These are phyloP conservation scores for Aspergillus asperescens DNA, from an alignment of 495 filamentous ascomycete species.

Conservation along the genomic window DNA sequence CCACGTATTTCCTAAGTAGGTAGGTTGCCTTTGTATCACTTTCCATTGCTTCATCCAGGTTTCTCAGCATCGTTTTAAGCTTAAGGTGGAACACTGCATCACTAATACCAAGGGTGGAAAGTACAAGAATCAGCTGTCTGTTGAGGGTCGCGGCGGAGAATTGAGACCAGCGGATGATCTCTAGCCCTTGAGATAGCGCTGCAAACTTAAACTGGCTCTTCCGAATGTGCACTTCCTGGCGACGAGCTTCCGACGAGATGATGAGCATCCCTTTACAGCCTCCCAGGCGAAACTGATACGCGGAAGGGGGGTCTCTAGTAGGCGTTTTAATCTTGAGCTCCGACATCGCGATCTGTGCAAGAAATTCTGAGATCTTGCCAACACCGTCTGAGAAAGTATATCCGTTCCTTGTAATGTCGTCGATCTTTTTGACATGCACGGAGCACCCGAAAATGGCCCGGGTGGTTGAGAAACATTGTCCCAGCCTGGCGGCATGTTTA, in stretches of 20 bases:
- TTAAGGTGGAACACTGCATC: slow-evolving; percentile 63
- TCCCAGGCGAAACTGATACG: slow-evolving; percentile 85
- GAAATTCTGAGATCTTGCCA: slow-evolving; percentile 77
- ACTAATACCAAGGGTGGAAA: slow-evolving; percentile 69
- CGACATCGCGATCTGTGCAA: slow-evolving; percentile 62
- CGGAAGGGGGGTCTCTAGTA: slow-evolving; percentile 57
- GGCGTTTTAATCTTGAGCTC: slow-evolving; percentile 54
- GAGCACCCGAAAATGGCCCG: slow-evolving; percentile 51
- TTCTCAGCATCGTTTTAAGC: slow-evolving; percentile 55
- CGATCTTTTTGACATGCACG: slow-evolving; percentile 39
- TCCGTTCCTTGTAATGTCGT: slow-evolving; percentile 61
- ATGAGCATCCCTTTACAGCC: slow-evolving; percentile 89
- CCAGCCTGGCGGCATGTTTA: slow-evolving; percentile 80
- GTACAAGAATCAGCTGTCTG: slow-evolving; percentile 78
- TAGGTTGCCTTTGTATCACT: slow-evolving; percentile 56
- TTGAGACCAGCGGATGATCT: slow-evolving; percentile 77
- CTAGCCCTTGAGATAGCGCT: slow-evolving; percentile 63
- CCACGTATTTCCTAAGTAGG: slow-evolving; percentile 68
- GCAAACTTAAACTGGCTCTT: slow-evolving; percentile 83
- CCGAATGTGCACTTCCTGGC: slow-evolving; percentile 66
- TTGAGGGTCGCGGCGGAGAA: slow-evolving; percentile 75
- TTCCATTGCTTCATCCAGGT: slow-evolving; percentile 62
- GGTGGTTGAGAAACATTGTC: slow-evolving; percentile 95
- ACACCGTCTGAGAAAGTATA: slow-evolving; percentile 87
- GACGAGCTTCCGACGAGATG: slow-evolving; percentile 55